Evolutionary conservation across 2,329 filamentous ascomycete species (phyloP), one percentile per base, ranked within the genome.

Genomic region (Calonectria hawksworthii): DNA sequence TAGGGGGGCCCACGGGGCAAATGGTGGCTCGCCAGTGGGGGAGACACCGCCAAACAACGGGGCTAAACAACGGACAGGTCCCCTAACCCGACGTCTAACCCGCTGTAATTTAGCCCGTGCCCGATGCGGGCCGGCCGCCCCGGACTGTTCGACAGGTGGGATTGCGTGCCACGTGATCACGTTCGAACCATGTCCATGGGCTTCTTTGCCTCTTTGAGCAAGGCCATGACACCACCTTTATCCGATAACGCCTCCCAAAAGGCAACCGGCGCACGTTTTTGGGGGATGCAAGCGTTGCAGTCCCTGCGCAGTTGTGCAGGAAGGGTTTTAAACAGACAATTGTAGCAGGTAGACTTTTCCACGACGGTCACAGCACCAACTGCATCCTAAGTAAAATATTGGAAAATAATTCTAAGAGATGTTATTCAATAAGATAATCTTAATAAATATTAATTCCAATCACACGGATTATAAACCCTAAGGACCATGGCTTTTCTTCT

Each of bases 161-260:
- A 47, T 47, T 47, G 44, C 21, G n/a, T 47, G 38, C 56, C 72
- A 74, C 72, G 72, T 74, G 72, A 74, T 32, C 21, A 47, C 10
- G 41, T 65, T 74, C 72, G 32, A 74, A 61, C 72, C 67, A 28
- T 36, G 52, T 70, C 72, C 67, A 74, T 63, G 67, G 30, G 23
- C 36, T 74, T 74, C 72, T 61, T 61, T 61, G 38, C 38, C 38
- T n/a, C 44, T 56, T 52, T 52, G 54, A 41, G 47, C 32, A 23
- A 64, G 28, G 28, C 23, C 38, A 70, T 74, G 72, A 36, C 72
- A 66, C 72, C 65, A 73, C 56, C 32, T 41, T 63, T 41, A 30
- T 56, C 8, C 38, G 28, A 23, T 6, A 30, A 38, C 34, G 34
- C 23, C 56, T 61, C 56, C 32, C 23, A 41, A 26, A 13, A 38